Percentiles rank a stretch among this genome's conserved stretches.
phyloP scores from a whole-genome alignment of 306 rosid genomes.

The Cucurbita pepo region DNA sequence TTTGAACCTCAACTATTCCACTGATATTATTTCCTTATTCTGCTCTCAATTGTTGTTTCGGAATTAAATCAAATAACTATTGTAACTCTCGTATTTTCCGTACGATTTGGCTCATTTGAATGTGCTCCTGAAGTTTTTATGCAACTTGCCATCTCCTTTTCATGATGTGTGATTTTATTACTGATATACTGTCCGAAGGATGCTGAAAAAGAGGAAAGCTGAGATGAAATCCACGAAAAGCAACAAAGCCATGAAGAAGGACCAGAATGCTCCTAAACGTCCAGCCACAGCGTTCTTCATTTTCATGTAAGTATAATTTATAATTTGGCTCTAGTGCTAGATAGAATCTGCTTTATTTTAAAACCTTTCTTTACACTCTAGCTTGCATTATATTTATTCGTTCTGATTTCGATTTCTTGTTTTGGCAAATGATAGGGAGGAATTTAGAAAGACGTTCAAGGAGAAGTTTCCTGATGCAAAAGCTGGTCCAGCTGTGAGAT shows the following conservation, averaged over 20 bases:
- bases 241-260: slow-evolving; percentile 15
- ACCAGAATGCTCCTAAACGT: slow-evolving; percentile 25
- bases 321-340: neutral
- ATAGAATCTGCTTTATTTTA: neutral
- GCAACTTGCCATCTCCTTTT: neutral
- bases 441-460: slow-evolving; percentile 19
- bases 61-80: neutral
- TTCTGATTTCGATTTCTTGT: neutral
- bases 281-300: slow-evolving; percentile 19
- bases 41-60: neutral
- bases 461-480: slow-evolving; percentile 18
- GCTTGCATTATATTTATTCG: neutral
- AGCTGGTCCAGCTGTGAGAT: slow-evolving; percentile 21
- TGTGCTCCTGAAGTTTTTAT: neutral
- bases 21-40: neutral
- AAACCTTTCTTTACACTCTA: neutral
- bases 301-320: slow-evolving; percentile 12
- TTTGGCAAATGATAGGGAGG: slow-evolving; percentile 19
- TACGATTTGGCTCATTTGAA: neutral
- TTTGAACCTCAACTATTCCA: neutral
- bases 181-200: slow-evolving; percentile 1
- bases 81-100: neutral
- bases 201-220: slow-evolving; percentile 15
- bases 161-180: neutral
- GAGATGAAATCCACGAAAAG: slow-evolving; percentile 10